Conservation (phyloP, 2,329 filamentous ascomycete species). For the Colletotrichum higginsianum region DNA sequence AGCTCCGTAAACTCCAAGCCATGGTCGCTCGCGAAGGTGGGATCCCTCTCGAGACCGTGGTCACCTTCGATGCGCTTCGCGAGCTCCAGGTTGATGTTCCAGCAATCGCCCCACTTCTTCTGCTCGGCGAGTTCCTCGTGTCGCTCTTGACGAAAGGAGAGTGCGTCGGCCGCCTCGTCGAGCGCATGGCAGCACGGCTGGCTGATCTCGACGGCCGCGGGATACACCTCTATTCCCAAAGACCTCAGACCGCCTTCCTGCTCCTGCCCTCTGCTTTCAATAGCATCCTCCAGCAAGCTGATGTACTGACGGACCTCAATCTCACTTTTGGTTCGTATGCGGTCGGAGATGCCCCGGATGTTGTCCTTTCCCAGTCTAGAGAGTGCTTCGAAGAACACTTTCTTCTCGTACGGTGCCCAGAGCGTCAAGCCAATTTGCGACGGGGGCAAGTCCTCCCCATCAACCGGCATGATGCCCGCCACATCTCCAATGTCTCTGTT, state of each 20-base stretch:
- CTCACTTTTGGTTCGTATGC: conserved; percentile 79
- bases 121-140: conserved; percentile 74
- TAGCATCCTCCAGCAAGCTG: conserved; percentile 69
- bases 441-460: conserved; percentile 51
- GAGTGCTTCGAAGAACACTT: conserved; percentile 76
- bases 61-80: conserved; percentile 46
- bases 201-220: conserved; percentile 81
- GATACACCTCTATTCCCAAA: conserved; percentile 70
- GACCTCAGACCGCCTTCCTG: conserved; percentile 48
- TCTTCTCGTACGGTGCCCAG: conserved; percentile 83
- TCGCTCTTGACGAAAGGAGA: conserved; percentile 75
- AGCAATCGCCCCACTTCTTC: conserved; percentile 73
- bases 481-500: conserved; percentile 73
- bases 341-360: conserved; percentile 71
- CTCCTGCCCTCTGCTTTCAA: conserved; percentile 56
- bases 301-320: conserved; percentile 82
- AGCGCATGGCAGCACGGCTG: conserved; percentile 75
- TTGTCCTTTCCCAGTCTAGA: conserved; percentile 75
- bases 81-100: conserved; percentile 71
- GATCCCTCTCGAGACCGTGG: conserved; percentile 34
- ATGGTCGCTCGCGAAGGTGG: conserved; percentile 34
- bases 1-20: conserved; percentile 67
- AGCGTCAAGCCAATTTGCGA: conserved; percentile 77
- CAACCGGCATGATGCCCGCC: conserved; percentile 53
- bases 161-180: conserved; percentile 76